Evolutionary conservation across 495 filamentous ascomycete species (phyloP).

Genomic region (Tirmania nivea): DNA sequence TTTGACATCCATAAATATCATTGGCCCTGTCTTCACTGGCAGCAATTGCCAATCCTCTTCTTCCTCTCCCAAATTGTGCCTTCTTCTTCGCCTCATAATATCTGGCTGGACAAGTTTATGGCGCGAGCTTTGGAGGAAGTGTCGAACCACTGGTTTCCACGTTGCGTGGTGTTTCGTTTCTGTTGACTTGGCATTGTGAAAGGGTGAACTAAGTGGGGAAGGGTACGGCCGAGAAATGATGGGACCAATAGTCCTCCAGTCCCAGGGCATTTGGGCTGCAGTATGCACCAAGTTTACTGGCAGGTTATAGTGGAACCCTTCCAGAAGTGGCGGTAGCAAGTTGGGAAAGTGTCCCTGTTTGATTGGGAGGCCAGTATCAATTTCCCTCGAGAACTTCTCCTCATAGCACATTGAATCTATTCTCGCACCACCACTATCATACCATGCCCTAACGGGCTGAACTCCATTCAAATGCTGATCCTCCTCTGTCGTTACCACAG

Average conservation of each 20-base stretch:
- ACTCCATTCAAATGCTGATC: background rate
- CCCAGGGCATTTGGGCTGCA: background rate
- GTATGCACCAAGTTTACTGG: background rate
- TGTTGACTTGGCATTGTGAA: background rate
- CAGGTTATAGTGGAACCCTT: background rate
- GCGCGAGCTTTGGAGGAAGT: conserved; percentile 13
- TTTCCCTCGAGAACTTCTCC: background rate
- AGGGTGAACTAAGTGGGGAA: too few relatives aligned
- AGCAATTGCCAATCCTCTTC: conserved; percentile 15
- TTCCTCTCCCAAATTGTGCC: conserved; percentile 10
- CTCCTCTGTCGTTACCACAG: background rate
- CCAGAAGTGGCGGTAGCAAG: background rate
- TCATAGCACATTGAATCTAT: background rate
- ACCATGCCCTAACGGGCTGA: background rate
- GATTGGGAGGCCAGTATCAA: background rate
- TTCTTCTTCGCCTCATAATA: conserved; percentile 15
- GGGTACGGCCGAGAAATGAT: background rate
- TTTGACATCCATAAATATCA: conserved; percentile 4
- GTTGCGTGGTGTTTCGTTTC: background rate
- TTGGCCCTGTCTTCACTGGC: conserved; percentile 13
- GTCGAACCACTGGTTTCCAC: background rate
- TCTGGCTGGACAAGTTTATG: conserved; percentile 16
- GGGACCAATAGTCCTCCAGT: background rate
- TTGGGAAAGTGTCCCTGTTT: background rate
- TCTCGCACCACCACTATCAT: background rate